Conservation (phyloP, 1,139 yeast species). For the Geotrichum klebahnii region DNA sequence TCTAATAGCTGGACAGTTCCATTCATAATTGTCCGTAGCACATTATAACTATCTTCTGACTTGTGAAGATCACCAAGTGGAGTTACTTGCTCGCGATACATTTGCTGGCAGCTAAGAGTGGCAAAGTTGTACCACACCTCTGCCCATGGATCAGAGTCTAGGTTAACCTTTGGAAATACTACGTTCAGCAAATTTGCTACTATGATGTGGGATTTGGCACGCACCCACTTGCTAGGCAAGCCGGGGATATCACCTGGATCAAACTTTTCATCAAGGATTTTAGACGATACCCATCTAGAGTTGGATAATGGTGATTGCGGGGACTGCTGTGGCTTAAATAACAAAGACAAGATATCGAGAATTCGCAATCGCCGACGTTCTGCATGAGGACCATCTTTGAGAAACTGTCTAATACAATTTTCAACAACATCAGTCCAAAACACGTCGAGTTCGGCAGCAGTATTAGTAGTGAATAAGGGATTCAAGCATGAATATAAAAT, state of each 20-base stretch:
- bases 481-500: conserved; percentile 10
- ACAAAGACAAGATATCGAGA: neutral
- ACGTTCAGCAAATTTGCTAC: conserved; percentile 2
- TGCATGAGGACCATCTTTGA: neutral
- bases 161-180: conserved; percentile 1
- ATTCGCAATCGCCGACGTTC: neutral
- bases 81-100: neutral
- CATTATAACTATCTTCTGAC: conserved; percentile 7
- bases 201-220: conserved; percentile 3
- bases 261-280: neutral
- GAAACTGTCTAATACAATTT: neutral
- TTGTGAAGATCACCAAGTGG: neutral
- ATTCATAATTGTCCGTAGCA: conserved; percentile 8
- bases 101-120: neutral
- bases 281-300: neutral
- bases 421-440: conserved; percentile 10
- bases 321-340: neutral
- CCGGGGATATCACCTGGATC: neutral
- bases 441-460: conserved; percentile 4
- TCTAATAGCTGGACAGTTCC: conserved; percentile 8
- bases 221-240: conserved; percentile 4
- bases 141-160: conserved; percentile 5
- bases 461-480: conserved; percentile 1
- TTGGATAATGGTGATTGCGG: neutral
- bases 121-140: conserved; percentile 1